Evolutionary conservation across 176 grass and related monocot species (phyloP).

Genomic region (Triticum turgidum): DNA sequence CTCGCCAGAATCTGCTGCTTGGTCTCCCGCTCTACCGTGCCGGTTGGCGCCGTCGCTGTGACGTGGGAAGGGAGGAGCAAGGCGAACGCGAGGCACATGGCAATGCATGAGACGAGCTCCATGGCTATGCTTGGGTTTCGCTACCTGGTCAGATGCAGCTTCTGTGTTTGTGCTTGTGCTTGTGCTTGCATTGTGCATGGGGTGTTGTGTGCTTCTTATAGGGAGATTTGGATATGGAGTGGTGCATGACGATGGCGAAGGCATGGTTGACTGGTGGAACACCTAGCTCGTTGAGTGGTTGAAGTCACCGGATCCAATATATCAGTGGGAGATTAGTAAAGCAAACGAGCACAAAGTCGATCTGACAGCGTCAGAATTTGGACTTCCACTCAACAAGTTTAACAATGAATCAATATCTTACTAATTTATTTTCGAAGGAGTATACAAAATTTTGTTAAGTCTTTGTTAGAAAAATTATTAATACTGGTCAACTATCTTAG

Average conservation of each 20-base stretch:
- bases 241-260: background rate
- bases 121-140: slow-evolving; percentile 20
- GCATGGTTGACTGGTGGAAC: background rate
- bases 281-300: slow-evolving; percentile 27
- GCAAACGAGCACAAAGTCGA: background rate
- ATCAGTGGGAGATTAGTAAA: slow-evolving; percentile 31
- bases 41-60: slow-evolving; percentile 27
- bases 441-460: background rate
- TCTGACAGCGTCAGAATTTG: background rate
- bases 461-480: background rate
- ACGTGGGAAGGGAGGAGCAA: slow-evolving; percentile 20
- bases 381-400: slow-evolving; percentile 6
- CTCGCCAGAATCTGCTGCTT: slow-evolving; percentile 91
- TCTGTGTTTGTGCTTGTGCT: slow-evolving; percentile 10
- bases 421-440: background rate
- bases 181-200: slow-evolving; percentile 39
- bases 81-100: slow-evolving; percentile 11
- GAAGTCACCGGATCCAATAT: slow-evolving; percentile 41
- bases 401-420: background rate
- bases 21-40: slow-evolving; percentile 51
- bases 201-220: slow-evolving; percentile 16
- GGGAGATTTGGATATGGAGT: slow-evolving; percentile 22
- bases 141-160: background rate
- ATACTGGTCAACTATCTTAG: background rate
- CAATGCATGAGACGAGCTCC: background rate